A percentile compares a stretch with the other conserved stretches of the same genome.
Conservation (phyloP, 441 rosid genomes). For the Populus hybrid region DNA sequence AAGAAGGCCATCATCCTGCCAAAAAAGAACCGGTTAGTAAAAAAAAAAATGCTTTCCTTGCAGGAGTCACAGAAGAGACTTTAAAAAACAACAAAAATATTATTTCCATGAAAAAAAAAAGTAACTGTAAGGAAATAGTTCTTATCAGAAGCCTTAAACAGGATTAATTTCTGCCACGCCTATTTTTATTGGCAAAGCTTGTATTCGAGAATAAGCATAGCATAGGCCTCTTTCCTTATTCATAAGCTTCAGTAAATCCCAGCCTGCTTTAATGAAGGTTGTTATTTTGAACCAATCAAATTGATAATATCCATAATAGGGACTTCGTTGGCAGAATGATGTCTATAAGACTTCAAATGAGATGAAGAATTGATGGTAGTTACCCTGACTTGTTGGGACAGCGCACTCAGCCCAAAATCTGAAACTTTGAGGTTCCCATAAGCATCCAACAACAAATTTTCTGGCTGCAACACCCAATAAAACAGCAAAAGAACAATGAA, state of each 20-base stretch:
- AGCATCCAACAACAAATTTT: slow-evolving; percentile 84
- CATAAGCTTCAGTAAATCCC: background rate
- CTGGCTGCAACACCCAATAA: slow-evolving; percentile 73
- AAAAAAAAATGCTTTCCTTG: slow-evolving; percentile 3
- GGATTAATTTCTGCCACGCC: slow-evolving; percentile 27
- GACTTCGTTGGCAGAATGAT: slow-evolving; percentile 26
- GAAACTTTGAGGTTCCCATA: slow-evolving; percentile 89
- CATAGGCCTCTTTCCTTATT: background rate
- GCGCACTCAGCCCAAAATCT: slow-evolving; percentile 94
- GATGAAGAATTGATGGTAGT: slow-evolving; percentile 12
- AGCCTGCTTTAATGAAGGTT: background rate
- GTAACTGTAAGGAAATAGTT: background rate
- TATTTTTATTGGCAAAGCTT: background rate
- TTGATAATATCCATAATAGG: slow-evolving; percentile 19
- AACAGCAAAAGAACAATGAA: slow-evolving; percentile 12
- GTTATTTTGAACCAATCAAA: background rate
- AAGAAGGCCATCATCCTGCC: slow-evolving; percentile 90
- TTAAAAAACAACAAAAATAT: background rate
- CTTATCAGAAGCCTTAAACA: background rate
- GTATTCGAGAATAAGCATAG: background rate
- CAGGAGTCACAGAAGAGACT: background rate
- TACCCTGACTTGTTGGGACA: slow-evolving; percentile 98
- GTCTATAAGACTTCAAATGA: background rate
- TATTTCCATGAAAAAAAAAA: background rate
- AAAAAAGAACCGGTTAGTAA: slow-evolving; percentile 22